Percentiles rank a stretch among this genome's conserved stretches.
Conservation (phyloP, 2,329 filamentous ascomycete species). For the Fusarium tricinctum region DNA sequence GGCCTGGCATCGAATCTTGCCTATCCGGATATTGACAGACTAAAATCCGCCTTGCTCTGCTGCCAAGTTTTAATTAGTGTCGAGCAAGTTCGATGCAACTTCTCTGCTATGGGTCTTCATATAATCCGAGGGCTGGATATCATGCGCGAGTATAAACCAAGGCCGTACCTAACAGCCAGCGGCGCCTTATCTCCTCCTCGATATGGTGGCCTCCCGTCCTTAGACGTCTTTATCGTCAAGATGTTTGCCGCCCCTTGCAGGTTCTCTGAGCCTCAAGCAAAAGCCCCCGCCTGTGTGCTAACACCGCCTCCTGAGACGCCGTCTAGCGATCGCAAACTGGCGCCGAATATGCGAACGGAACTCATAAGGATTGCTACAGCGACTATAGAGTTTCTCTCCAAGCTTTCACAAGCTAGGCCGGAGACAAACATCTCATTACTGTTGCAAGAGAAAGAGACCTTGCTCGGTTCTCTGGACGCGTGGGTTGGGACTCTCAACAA, state of each 20-base stretch:
- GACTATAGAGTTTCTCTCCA: slow-evolving; percentile 53
- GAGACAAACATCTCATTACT: slow-evolving; percentile 45
- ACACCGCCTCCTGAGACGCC: slow-evolving; percentile 38
- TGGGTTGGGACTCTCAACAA: slow-evolving; percentile 53
- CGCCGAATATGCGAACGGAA: slow-evolving; percentile 55
- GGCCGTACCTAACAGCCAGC: slow-evolving; percentile 51
- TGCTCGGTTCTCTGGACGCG: slow-evolving; percentile 52
- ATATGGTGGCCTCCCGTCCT: slow-evolving; percentile 53
- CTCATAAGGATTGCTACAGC: slow-evolving; percentile 53
- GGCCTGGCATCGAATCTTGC: slow-evolving; percentile 58
- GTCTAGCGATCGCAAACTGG: slow-evolving; percentile 50
- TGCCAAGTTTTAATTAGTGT: slow-evolving; percentile 64
- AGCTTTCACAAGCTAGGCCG: slow-evolving; percentile 48
- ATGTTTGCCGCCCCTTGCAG: slow-evolving; percentile 59
- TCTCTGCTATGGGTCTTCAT: slow-evolving; percentile 59
- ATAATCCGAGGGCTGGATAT: slow-evolving; percentile 60
- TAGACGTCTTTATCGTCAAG: slow-evolving; percentile 61
- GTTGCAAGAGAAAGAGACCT: slow-evolving; percentile 49
- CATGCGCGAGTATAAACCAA: slow-evolving; percentile 58
- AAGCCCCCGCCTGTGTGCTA: slow-evolving; percentile 22
- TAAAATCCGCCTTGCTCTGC: slow-evolving; percentile 60
- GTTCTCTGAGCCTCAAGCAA: slow-evolving; percentile 53
- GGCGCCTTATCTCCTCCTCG: slow-evolving; percentile 52
- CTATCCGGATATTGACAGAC: slow-evolving; percentile 46
- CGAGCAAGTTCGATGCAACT: slow-evolving; percentile 59